Conservation (phyloP, 2,329 filamentous ascomycete species). For the Alternaria gaisen region DNA sequence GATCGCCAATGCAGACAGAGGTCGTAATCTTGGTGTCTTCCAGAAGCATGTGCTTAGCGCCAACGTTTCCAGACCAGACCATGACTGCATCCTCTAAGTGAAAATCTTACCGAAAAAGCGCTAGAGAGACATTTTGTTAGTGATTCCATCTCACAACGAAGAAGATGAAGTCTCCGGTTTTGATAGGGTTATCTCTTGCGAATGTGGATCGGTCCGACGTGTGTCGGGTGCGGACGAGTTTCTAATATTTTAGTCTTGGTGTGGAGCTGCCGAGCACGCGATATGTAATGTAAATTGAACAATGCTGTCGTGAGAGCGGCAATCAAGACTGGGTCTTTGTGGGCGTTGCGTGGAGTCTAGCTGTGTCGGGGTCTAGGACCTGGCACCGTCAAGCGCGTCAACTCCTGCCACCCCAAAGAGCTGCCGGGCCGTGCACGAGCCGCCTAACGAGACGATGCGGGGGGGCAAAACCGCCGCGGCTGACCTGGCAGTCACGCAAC, state of each 20-base stretch:
- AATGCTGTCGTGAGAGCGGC: constrained; percentile 2
- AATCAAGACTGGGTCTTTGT: constrained; percentile 5
- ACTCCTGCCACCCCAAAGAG: constrained; percentile 7
- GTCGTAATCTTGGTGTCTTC: background rate
- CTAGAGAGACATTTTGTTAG: background rate
- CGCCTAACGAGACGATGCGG: background rate
- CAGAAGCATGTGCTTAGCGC: constrained; percentile 8
- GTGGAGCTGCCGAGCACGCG: constrained; percentile 11
- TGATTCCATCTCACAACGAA: constrained; percentile 1
- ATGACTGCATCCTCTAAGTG: background rate
- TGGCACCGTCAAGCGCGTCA: constrained; percentile 4
- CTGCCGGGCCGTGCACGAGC: constrained; percentile 8
- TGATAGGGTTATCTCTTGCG: constrained; percentile 4
- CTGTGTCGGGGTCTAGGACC: constrained; percentile 5
- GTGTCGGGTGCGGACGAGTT: background rate
- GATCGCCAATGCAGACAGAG: constrained; percentile 5
- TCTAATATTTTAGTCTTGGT: background rate
- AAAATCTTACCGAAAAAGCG: background rate
- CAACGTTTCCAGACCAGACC: background rate
- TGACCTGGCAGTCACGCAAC: background rate
- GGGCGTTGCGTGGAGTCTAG: background rate
- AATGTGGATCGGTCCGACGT: background rate
- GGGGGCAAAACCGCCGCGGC: constrained; percentile 15
- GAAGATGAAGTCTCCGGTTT: background rate
- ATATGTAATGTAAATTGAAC: constrained; percentile 4